Conservation (phyloP, 164 flowering plant species). For the Berberis vulgaris region DNA sequence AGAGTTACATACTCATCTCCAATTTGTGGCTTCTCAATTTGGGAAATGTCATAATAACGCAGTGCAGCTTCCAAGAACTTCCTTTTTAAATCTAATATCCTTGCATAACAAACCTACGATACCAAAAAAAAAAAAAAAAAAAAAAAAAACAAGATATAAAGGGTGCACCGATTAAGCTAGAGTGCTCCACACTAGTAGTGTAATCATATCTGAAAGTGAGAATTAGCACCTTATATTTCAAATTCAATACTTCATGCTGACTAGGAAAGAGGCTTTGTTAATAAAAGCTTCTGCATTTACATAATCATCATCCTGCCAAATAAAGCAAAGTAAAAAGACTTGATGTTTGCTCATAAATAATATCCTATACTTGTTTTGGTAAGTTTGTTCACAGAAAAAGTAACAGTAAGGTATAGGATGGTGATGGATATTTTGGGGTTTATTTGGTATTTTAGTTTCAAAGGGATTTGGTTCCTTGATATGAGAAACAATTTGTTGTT, state of each 20-base stretch:
- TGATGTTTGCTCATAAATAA: too few species aligned
- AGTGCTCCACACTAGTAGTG: too few species aligned
- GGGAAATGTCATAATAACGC: conserved; percentile 94
- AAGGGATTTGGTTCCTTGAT: too few species aligned
- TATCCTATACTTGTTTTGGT: neutral
- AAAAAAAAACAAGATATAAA: too few species aligned
- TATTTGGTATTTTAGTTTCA: too few species aligned
- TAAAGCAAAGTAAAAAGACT: neutral
- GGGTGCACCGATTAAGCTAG: too few species aligned
- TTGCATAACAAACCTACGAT: conserved; percentile 86
- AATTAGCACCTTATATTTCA: conserved; percentile 73
- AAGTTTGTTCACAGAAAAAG: neutral
- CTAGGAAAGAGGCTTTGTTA: conserved; percentile 91
- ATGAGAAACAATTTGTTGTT: too few species aligned
- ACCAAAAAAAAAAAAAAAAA: neutral
- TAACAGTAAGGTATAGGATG: too few species aligned
- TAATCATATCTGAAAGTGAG: too few species aligned
- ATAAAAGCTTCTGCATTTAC: conserved; percentile 95
- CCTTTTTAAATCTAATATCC: conserved; percentile 89
- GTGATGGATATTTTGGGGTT: too few species aligned
- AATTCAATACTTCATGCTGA: conserved; percentile 81
- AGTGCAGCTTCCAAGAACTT: conserved; percentile 98
- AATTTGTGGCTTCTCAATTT: conserved; percentile 87
- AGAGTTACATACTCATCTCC: conserved; percentile 81
- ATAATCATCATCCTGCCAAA: conserved; percentile 93